These are phyloP conservation scores for Sicyos edulis DNA, from an alignment of 306 rosid species.

Conservation along the genomic window DNA sequence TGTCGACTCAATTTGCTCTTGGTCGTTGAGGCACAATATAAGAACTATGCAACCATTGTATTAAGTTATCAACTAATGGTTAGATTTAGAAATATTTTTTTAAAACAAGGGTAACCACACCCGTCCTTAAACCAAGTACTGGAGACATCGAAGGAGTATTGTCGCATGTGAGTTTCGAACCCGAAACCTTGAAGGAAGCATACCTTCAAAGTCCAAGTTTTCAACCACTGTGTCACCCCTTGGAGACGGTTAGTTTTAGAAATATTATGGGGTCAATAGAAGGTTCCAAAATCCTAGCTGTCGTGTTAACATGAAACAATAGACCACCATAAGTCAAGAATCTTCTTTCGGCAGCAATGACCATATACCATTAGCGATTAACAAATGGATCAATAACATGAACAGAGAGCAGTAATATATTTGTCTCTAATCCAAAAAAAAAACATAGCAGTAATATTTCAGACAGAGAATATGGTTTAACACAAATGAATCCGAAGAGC, in stretches of 20 bases:
- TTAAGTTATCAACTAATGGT: too few relatives aligned
- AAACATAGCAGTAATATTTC: too few relatives aligned
- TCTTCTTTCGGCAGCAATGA: neutral
- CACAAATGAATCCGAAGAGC: neutral
- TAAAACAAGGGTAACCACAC: too few relatives aligned
- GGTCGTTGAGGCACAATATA: neutral
- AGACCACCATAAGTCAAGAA: neutral
- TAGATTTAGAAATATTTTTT: too few relatives aligned
- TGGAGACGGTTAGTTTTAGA: neutral
- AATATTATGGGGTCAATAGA: neutral
- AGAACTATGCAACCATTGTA: neutral
- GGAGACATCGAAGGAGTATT: too few relatives aligned
- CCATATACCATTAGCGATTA: neutral
- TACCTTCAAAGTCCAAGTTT: too few relatives aligned
- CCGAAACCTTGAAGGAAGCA: too few relatives aligned
- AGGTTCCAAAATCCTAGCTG: neutral
- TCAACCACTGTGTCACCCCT: too few relatives aligned
- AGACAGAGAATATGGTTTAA: conserved; percentile 3
- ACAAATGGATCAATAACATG: conserved; percentile 1
- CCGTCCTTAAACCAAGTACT: too few relatives aligned
- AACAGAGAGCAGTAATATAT: neutral
- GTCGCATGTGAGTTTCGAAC: too few relatives aligned
- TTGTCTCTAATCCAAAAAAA: too few relatives aligned
- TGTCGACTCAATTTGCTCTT: too few relatives aligned
- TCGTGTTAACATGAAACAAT: neutral